Conservation (phyloP, 139 green algal species). For the Haematococcus sp. region DNA sequence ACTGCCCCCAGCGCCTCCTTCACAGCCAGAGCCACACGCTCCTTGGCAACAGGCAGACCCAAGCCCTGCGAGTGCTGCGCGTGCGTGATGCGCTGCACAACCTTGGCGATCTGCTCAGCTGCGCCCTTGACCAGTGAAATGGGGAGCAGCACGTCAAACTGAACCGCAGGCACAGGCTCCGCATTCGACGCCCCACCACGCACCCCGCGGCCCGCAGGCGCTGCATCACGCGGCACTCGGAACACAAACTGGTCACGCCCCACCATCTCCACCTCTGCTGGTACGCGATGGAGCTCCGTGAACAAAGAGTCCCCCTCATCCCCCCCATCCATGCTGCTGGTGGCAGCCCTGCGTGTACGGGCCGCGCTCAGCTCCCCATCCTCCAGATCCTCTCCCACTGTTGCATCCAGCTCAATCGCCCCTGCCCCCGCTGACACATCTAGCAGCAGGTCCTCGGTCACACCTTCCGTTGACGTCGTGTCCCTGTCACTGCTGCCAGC, state of each 20-base stretch:
- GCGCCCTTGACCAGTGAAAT: no score
- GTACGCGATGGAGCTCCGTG: conserved; percentile 37
- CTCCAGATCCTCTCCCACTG: conserved; percentile 6
- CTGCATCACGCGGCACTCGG: conserved; percentile 14
- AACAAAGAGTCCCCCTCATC: background rate
- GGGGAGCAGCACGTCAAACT: background rate
- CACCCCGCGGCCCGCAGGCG: no score
- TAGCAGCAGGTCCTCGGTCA: no score
- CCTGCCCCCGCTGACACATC: no score
- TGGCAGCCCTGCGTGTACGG: no score
- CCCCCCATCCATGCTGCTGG: no score
- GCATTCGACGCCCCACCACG: no score
- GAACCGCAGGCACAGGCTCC: no score
- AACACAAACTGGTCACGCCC: conserved; percentile 49
- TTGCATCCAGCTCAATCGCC: no score
- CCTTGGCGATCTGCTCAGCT: background rate
- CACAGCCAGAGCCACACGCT: background rate
- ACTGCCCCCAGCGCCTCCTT: background rate
- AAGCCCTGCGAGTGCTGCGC: background rate
- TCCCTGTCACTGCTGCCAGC: no score
- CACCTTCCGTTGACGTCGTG: no score
- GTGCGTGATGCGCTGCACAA: background rate
- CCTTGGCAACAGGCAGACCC: conserved; percentile 15
- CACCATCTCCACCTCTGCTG: conserved; percentile 37
- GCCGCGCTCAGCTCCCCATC: background rate